phyloP scores from a whole-genome alignment of 805 yeast species.

The Nakazawaea wickerhamii region DNA sequence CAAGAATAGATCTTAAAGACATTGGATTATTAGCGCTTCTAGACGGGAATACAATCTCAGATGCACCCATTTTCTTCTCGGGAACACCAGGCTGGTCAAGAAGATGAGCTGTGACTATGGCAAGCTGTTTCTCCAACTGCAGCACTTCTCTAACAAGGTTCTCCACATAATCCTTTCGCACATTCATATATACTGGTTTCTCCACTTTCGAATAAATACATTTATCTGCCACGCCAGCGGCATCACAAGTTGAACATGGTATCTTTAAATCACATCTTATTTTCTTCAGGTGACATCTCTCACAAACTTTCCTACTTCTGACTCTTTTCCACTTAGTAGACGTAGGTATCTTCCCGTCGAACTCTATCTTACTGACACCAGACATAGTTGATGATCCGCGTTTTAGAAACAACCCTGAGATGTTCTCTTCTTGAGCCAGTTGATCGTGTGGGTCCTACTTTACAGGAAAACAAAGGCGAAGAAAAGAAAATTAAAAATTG shows the following conservation, averaged over 20 bases:
- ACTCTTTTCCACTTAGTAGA: neutral
- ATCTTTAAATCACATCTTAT: constrained; percentile 8
- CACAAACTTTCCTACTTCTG: constrained; percentile 11
- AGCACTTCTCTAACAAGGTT: constrained; percentile 3
- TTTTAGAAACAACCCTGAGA: too few species aligned
- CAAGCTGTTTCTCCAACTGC: constrained; percentile 2
- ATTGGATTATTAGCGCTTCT: constrained; percentile 1
- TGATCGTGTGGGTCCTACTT: neutral
- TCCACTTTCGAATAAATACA: constrained; percentile 10
- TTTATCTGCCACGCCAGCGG: neutral
- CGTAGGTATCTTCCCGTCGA: neutral
- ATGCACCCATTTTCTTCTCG: neutral
- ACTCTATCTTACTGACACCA: neutral
- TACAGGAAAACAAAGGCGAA: neutral
- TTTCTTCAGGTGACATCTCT: constrained; percentile 12
- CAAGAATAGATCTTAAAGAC: constrained; percentile 6
- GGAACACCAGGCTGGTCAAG: constrained; percentile 10
- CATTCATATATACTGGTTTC: constrained; percentile 7
- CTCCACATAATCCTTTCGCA: constrained; percentile 10
- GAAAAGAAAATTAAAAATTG: neutral
- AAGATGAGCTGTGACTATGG: constrained; percentile 6
- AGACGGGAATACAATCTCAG: neutral
- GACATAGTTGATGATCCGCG: too few species aligned
- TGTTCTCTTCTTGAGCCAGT: neutral
- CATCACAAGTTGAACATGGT: constrained; percentile 10